Evolutionary conservation across 2,329 filamentous ascomycete species (phyloP), one percentile per base, ranked within the genome.

Genomic region (Fusarium beomiforme): DNA sequence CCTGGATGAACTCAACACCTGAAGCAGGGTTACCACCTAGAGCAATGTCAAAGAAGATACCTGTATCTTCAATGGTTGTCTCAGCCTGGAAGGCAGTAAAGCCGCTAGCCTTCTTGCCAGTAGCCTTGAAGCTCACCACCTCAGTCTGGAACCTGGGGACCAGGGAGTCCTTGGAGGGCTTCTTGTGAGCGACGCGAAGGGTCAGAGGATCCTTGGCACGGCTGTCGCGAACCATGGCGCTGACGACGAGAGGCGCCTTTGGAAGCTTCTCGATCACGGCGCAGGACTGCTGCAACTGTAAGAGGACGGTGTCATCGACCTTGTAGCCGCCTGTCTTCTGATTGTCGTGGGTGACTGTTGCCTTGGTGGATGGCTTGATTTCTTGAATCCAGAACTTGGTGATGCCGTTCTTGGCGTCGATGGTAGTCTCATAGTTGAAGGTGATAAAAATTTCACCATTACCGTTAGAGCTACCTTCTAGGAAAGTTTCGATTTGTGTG

Each of bases 321-420:
- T 76, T 75, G 59, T 79, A 81, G 0, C 78, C 76, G 0, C 65
- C 51, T 0, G 51, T 64, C 23, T 60, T 42, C 19, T 76, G 75
- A n/a, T 67, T 70, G 58, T 80, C 78, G 26, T 72, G 71, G 17
- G 69, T 73, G 7, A 71, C 67, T 4, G 61, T 75, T 6, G 63
- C 73, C 11, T 67, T 69, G 21, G 75, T 77, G 1, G 70, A 74
- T 1, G 71, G 65, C 8, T 68, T 75, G 13, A 62, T 72, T 36
- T 78, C 39, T 39, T 78, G 69, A 14, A 81, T 74, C 63, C 74
- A 58, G 59, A 81, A 81, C 47, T 73, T 78, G 67, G 73, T 76
- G 64, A 81, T 77, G 6, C 79, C 78, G 1, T 65, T 68, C n/a
- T 55, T 60, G 34, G 53, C 26, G 14, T 75, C 61, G 16, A 81